These are phyloP conservation scores for Haplographium delicatum DNA, from an alignment of 495 filamentous ascomycete genomes.

Conservation along the genomic window DNA sequence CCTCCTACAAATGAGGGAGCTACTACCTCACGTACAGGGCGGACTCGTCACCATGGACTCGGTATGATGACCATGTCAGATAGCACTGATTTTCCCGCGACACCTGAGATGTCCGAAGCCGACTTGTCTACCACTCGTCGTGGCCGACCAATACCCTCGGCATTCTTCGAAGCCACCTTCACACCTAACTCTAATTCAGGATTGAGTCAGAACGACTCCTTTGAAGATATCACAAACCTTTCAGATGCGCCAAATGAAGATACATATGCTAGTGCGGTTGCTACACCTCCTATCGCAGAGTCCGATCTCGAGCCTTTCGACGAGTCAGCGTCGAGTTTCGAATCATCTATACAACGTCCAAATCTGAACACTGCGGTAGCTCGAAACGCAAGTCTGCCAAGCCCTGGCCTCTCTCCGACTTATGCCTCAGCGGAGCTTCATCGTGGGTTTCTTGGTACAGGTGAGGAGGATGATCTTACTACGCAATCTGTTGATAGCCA, in stretches of 20 bases:
- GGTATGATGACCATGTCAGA: conserved; percentile 23
- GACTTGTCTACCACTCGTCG: conserved; percentile 23
- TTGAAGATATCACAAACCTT: conserved; percentile 41
- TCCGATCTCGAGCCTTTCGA: conserved; percentile 45
- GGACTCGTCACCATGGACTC: conserved; percentile 12
- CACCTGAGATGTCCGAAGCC: conserved; percentile 43
- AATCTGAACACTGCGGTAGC: conserved; percentile 57
- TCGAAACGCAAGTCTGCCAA: conserved; percentile 89
- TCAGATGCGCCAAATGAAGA: conserved; percentile 38
- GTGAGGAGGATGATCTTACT: conserved; percentile 12
- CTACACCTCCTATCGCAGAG: conserved; percentile 52
- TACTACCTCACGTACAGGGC: too few species aligned
- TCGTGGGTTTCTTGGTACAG: conserved; percentile 9
- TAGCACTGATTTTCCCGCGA: conserved; percentile 35
- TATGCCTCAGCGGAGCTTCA: conserved; percentile 67
- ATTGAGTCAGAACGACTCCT: conserved; percentile 40
- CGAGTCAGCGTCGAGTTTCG: conserved; percentile 36
- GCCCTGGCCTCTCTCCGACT: conserved; percentile 89
- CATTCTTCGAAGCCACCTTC: conserved; percentile 16
- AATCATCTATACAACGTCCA: conserved; percentile 34
- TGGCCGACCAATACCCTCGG: conserved; percentile 1
- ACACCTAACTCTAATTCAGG: conserved; percentile 34
- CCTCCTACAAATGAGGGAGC: neutral
- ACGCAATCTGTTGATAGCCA: conserved; percentile 24
- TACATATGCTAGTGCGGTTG: conserved; percentile 46